Conservation (phyloP, 176 grass and related monocot species). For the Oryza meyeriana region DNA sequence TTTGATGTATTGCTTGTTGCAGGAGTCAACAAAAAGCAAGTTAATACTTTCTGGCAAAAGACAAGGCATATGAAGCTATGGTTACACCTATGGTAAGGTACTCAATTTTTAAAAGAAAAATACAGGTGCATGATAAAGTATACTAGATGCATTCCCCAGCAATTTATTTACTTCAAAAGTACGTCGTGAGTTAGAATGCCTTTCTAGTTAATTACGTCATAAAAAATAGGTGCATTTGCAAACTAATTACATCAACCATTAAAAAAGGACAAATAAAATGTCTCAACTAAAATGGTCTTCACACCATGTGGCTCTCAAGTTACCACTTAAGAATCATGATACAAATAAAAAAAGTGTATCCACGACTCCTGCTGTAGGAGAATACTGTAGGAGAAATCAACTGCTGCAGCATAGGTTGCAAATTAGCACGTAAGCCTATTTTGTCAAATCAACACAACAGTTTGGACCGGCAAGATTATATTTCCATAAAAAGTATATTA, state of each 20-base stretch:
- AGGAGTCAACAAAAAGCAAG: neutral
- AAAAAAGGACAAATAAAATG: neutral
- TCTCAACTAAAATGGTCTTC: neutral
- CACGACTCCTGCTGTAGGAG: neutral
- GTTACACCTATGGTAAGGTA: neutral
- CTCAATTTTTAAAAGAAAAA: neutral
- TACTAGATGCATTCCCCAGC: neutral
- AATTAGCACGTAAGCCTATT: neutral
- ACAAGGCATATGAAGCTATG: neutral
- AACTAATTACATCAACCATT: neutral
- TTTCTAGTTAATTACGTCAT: neutral
- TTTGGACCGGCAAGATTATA: neutral
- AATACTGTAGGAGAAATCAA: neutral
- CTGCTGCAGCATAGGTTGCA: neutral
- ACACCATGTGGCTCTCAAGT: neutral
- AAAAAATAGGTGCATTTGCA: neutral
- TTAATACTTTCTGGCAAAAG: constrained; percentile 10
- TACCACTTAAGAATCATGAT: neutral
- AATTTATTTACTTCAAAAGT: constrained; percentile 15
- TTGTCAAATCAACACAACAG: neutral
- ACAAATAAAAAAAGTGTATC: neutral
- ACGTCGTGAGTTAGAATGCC: neutral
- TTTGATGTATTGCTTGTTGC: neutral
- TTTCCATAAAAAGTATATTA: neutral
- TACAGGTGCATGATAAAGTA: neutral